A percentile compares a stretch with the other conserved stretches of the same genome.
Evolutionary conservation across 140 eudicot species (phyloP).

Genomic region (Oenanthe javanica): DNA sequence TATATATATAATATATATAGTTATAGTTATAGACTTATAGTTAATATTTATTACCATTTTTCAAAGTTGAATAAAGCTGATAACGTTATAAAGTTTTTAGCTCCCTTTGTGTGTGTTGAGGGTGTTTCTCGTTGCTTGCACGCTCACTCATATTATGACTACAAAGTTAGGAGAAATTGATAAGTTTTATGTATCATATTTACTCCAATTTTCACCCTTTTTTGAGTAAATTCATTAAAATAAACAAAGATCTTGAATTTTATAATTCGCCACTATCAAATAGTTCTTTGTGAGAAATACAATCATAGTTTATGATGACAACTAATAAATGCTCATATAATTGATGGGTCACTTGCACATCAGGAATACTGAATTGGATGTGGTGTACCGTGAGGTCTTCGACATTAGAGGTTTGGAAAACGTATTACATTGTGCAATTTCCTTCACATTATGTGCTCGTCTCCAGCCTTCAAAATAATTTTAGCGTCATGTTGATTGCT

Average conservation of each 20-base stretch:
- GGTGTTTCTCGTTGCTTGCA: not conserved
- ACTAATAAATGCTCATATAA: not conserved
- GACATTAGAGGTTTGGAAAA: not conserved
- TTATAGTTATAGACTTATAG: not conserved
- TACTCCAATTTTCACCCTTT: not conserved
- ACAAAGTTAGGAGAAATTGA: not conserved
- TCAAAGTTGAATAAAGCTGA: not conserved
- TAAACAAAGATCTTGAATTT: not conserved
- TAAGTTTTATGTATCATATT: too few species aligned
- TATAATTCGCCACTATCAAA: not conserved
- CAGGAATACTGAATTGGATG: not conserved
- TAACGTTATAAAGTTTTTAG: too few species aligned
- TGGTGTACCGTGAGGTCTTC: slow-evolving; percentile 1
- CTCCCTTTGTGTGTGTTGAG: not conserved
- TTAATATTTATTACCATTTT: not conserved
- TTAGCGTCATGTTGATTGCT: not conserved
- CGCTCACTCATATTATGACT: not conserved
- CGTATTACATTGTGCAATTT: not conserved
- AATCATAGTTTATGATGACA: not conserved
- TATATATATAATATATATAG: too few species aligned
- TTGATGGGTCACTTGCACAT: not conserved
- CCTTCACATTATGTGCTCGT: not conserved
- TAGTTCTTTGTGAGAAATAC: not conserved
- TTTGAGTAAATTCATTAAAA: not conserved
- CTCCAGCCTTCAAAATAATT: not conserved